phyloP scores from a whole-genome alignment of 106 monocot genomes.

The Dendrobium officinale region DNA sequence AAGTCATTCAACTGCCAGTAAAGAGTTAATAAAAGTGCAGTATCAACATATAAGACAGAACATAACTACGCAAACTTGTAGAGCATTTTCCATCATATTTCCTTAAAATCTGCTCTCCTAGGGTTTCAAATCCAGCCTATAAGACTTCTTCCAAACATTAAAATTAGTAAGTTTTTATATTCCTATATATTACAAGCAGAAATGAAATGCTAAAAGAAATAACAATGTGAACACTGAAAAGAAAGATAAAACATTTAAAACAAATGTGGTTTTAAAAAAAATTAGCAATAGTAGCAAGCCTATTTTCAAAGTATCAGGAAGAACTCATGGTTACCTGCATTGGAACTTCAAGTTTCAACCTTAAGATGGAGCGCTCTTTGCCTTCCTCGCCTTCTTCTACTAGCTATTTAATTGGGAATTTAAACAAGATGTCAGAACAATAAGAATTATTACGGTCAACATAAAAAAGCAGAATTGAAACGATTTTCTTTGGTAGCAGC shows the following conservation, averaged over 20 bases:
- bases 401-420: conserved; percentile 32
- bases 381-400: conserved; percentile 89
- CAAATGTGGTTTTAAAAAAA: not conserved
- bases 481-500: not conserved
- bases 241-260: not conserved
- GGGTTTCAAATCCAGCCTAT: not conserved
- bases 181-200: not conserved
- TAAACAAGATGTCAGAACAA: not conserved
- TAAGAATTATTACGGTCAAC: not conserved
- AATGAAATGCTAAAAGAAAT: not conserved
- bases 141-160: not conserved
- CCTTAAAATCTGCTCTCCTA: not conserved
- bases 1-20: not conserved
- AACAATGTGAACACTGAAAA: not conserved
- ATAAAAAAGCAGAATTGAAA: not conserved
- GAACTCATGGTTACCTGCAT: conserved; percentile 50
- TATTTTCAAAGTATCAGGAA: not conserved
- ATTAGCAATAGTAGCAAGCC: not conserved
- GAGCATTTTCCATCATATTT: not conserved
- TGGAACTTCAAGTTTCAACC: conserved; percentile 89
- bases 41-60: not conserved
- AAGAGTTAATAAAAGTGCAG: not conserved
- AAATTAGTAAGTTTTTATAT: not conserved
- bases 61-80: not conserved
- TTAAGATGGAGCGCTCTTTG: conserved; percentile 59